Evolutionary conservation across 176 grass and related monocot species (phyloP).

Genomic region (barley (Hordeum vulgare)): MorexV3_pseudomolecules_assembly NC_058519.1:69996845-69997344

Average conservation of each 20-base stretch:
- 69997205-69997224: constrained; percentile 70
- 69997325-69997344: constrained; percentile 82
- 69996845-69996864: not conserved
- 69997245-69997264: constrained; percentile 82
- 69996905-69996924: not conserved
- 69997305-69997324: constrained; percentile 67
- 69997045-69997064: not conserved
- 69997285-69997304: constrained; percentile 84
- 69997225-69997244: constrained; percentile 87
- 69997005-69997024: not conserved
- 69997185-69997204: constrained; percentile 66
- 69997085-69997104: not conserved
- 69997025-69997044: not conserved
- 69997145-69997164: constrained; percentile 51
- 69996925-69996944: not conserved
- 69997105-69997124: not conserved
- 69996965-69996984: not conserved
- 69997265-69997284: constrained; percentile 76
- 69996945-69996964: not conserved
- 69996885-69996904: not conserved
- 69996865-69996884: not conserved
- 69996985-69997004: not conserved
- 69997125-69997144: not conserved
- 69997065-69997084: not conserved
- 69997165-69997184: constrained; percentile 66